These are phyloP conservation scores for Cercospora janseana DNA, from an alignment of 2,329 filamentous ascomycete species.

Conservation along the genomic window DNA sequence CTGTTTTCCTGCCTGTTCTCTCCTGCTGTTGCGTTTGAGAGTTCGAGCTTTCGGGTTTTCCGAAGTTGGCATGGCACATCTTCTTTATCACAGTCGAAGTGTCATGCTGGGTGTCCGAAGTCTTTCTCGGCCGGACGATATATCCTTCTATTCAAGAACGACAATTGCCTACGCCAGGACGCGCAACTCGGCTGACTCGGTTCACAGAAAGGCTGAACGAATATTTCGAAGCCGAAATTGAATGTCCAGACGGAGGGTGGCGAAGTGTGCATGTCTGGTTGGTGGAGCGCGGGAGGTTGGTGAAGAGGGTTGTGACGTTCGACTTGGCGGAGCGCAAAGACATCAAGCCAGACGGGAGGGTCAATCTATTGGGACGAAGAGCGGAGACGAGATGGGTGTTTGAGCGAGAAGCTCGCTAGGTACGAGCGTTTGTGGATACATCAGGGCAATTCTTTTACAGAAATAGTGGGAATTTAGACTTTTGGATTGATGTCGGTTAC, in stretches of 20 bases:
- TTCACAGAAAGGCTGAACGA: conserved; percentile 5
- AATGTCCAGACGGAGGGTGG: conserved; percentile 13
- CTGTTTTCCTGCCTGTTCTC: neutral
- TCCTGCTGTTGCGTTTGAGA: neutral
- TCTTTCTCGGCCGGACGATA: too few species aligned
- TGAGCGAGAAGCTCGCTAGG: conserved; percentile 18
- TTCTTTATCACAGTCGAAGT: too few species aligned
- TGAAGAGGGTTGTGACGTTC: conserved; percentile 25
- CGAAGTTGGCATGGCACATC: too few species aligned
- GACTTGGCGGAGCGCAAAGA: neutral
- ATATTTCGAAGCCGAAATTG: conserved; percentile 22
- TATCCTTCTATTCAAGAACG: too few species aligned
- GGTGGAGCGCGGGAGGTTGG: conserved; percentile 22
- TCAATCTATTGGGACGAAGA: conserved; percentile 8
- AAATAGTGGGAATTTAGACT: too few species aligned
- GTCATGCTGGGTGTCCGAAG: too few species aligned
- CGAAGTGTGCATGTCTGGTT: conserved; percentile 23
- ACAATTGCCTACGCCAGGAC: too few species aligned
- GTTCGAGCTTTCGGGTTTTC: neutral
- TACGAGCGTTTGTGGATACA: neutral
- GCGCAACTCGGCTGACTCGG: neutral
- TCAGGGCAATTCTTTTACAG: too few species aligned
- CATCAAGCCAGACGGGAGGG: neutral
- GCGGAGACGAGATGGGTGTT: conserved; percentile 35
- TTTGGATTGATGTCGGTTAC: too few species aligned